Percentiles rank a stretch among this genome's conserved stretches.
These are phyloP conservation scores for Fusarium anguioides DNA, from an alignment of 2,329 filamentous ascomycete genomes.

Conservation along the genomic window DNA sequence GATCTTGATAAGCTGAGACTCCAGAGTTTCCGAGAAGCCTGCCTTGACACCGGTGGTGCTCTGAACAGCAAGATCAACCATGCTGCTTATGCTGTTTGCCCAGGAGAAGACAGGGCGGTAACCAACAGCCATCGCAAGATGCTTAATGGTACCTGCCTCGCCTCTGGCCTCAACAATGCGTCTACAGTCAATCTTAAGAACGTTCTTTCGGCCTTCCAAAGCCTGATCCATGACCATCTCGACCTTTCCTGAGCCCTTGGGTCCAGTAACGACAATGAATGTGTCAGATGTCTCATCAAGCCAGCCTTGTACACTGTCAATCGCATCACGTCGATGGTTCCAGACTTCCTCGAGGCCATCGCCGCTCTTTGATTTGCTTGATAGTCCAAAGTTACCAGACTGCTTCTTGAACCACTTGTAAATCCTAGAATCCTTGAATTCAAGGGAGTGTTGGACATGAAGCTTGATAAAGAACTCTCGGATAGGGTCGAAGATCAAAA, in stretches of 20 bases:
- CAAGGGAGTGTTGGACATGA: slow-evolving; percentile 82
- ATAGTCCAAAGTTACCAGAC: slow-evolving; percentile 73
- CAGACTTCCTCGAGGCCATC: slow-evolving; percentile 83
- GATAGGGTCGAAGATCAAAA: slow-evolving; percentile 93
- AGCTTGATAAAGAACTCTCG: slow-evolving; percentile 91
- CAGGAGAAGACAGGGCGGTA: slow-evolving; percentile 95
- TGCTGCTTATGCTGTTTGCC: slow-evolving; percentile 93
- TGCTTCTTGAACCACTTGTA: slow-evolving; percentile 81
- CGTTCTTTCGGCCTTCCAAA: slow-evolving; percentile 78
- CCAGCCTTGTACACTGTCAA: slow-evolving; percentile 86
- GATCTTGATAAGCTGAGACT: slow-evolving; percentile 90
- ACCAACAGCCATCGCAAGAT: slow-evolving; percentile 84
- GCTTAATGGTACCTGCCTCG: slow-evolving; percentile 85
- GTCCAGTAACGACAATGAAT: slow-evolving; percentile 93
- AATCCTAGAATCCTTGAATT: slow-evolving; percentile 76
- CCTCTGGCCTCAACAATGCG: slow-evolving; percentile 90
- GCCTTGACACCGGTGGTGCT: slow-evolving; percentile 94
- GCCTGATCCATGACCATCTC: slow-evolving; percentile 89
- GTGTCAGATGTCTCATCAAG: slow-evolving; percentile 89
- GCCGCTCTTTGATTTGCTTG: slow-evolving; percentile 67
- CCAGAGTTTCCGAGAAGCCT: slow-evolving; percentile 91
- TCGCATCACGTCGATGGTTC: slow-evolving; percentile 85
- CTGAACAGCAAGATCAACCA: slow-evolving; percentile 92
- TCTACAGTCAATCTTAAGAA: slow-evolving; percentile 91
- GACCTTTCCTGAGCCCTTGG: slow-evolving; percentile 88